phyloP scores from a whole-genome alignment of 371 early-diverging fungal species.

The Mucor plumbeus region DNA sequence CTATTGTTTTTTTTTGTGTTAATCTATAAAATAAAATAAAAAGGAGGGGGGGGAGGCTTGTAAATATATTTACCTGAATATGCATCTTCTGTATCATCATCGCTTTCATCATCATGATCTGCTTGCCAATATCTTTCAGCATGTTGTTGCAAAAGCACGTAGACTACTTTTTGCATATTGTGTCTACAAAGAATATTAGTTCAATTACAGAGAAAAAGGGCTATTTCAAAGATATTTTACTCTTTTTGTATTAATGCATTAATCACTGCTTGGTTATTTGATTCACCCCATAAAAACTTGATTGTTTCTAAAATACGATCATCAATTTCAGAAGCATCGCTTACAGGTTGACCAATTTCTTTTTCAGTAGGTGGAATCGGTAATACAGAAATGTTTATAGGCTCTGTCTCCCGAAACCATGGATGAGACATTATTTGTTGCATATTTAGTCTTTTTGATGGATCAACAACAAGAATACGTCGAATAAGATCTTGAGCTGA shows the following conservation, averaged over 20 bases:
- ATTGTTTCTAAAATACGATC: slow-evolving; percentile 52
- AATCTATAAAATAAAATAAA: background rate
- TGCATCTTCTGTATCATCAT: slow-evolving; percentile 30
- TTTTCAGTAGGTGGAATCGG: slow-evolving; percentile 50
- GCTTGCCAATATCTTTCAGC: slow-evolving; percentile 55
- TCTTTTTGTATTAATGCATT: slow-evolving; percentile 50
- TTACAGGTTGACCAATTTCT: slow-evolving; percentile 48
- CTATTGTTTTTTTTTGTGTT: slow-evolving; percentile 6
- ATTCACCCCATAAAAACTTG: slow-evolving; percentile 53
- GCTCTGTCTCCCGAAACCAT: slow-evolving; percentile 51
- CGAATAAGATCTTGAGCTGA: slow-evolving; percentile 68
- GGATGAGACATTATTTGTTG: slow-evolving; percentile 50
- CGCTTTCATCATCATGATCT: slow-evolving; percentile 47
- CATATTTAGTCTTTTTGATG: slow-evolving; percentile 51
- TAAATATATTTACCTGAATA: slow-evolving; percentile 19
- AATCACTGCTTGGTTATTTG: slow-evolving; percentile 39
- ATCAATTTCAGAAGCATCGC: slow-evolving; percentile 46
- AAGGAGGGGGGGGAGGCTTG: background rate
- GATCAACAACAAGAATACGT: slow-evolving; percentile 53
- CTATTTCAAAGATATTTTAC: slow-evolving; percentile 26
- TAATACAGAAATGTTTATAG: slow-evolving; percentile 35
- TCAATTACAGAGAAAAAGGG: background rate
- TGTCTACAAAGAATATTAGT: slow-evolving; percentile 29
- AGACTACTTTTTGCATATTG: slow-evolving; percentile 61
- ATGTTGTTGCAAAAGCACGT: slow-evolving; percentile 54